These are phyloP conservation scores for Hordeum marinum DNA, from an alignment of 176 grass and related monocot species.

Conservation along the genomic window DNA sequence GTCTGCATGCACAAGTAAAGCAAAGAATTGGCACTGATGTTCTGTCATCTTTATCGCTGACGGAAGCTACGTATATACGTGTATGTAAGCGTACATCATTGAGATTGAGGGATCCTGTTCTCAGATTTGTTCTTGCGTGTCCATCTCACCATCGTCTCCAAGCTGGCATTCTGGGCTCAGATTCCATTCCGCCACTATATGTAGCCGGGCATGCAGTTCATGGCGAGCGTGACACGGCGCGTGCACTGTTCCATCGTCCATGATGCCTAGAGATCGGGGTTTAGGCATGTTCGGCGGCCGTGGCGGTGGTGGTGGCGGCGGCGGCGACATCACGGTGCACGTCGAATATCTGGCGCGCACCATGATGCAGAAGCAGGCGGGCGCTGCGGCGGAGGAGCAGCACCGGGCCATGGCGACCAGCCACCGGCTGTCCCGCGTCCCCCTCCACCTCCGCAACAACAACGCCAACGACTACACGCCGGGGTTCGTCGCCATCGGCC, in stretches of 20 bases:
- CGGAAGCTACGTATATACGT: constrained; percentile 9
- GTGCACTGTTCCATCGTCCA: neutral
- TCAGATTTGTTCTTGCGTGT: constrained; percentile 28
- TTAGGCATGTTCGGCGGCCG: neutral
- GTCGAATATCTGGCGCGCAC: constrained; percentile 22
- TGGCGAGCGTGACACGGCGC: neutral
- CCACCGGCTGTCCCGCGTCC: constrained; percentile 30
- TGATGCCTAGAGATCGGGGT: neutral
- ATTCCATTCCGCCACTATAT: neutral
- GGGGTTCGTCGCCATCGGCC: constrained; percentile 44
- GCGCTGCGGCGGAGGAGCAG: constrained; percentile 19
- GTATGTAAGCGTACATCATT: neutral
- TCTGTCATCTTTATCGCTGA: neutral
- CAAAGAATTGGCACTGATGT: constrained; percentile 19
- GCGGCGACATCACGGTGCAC: constrained; percentile 35
- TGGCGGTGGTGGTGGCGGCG: neutral
- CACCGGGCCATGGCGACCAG: constrained; percentile 3
- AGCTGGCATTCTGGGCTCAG: neutral
- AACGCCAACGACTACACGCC: constrained; percentile 32
- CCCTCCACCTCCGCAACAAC: neutral
- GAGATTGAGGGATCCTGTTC: neutral
- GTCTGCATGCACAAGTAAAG: constrained; percentile 29
- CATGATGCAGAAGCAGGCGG: constrained; percentile 26
- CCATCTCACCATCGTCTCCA: neutral
- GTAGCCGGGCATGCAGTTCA: neutral